Conservation (phyloP, 208 protist genomes). For the Leptomonas pyrrhocoris region DNA sequence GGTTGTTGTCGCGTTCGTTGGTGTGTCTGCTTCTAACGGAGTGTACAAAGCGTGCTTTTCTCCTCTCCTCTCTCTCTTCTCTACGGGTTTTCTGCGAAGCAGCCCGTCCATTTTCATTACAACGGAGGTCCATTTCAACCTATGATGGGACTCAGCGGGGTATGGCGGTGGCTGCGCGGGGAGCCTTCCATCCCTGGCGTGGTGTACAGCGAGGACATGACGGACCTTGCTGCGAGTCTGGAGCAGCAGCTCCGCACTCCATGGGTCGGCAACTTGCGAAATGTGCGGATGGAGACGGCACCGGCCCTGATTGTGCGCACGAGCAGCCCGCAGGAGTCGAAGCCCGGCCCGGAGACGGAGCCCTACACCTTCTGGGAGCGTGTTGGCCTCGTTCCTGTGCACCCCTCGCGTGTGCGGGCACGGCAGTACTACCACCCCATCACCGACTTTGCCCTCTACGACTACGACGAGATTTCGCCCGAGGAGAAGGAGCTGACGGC, state of each 20-base stretch:
- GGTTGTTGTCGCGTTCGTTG: no score
- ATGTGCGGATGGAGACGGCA: constrained; percentile 65
- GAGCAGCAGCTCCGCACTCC: constrained; percentile 32
- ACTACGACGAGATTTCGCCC: constrained; percentile 86
- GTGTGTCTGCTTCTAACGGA: no score
- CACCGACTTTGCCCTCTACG: constrained; percentile 85
- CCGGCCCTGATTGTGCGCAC: constrained; percentile 35
- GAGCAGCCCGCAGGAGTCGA: constrained; percentile 29
- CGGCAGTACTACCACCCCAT: constrained; percentile 87
- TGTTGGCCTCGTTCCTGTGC: constrained; percentile 77
- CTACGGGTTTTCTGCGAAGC: no score
- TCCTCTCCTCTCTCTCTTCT: no score
- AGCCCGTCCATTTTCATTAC: not conserved
- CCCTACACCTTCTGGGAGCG: constrained; percentile 91
- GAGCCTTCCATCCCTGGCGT: constrained; percentile 67
- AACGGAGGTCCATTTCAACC: not conserved
- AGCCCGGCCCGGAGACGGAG: constrained; percentile 70
- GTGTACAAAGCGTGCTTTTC: no score
- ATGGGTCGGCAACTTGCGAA: constrained; percentile 73
- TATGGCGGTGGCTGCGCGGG: constrained; percentile 46
- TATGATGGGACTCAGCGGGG: constrained; percentile 3
- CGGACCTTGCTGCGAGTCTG: constrained; percentile 20
- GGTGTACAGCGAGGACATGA: constrained; percentile 75
- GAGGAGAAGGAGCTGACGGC: constrained; percentile 88
- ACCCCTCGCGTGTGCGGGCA: constrained; percentile 79